phyloP scores from a whole-genome alignment of 441 rosid species.

The Geranium incanum region DNA sequence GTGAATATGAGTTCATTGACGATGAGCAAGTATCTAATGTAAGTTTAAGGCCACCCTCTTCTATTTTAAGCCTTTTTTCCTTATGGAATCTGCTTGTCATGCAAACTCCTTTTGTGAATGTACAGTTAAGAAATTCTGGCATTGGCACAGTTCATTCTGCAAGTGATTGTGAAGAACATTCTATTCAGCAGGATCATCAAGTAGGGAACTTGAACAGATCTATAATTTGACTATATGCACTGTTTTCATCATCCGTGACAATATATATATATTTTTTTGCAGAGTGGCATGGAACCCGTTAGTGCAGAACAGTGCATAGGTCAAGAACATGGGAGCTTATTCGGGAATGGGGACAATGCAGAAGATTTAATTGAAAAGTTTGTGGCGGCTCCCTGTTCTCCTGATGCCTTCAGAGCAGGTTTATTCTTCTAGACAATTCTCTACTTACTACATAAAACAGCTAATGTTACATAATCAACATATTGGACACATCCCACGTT shows the following conservation, averaged over 20 bases:
- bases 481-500: background rate
- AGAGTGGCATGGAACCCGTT: conserved; percentile 6
- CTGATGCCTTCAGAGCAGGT: conserved; percentile 22
- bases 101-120: conserved; percentile 4
- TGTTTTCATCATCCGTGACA: conserved; percentile 4
- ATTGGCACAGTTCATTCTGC: conserved; percentile 16
- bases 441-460: background rate
- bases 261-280: background rate
- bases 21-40: conserved; percentile 11
- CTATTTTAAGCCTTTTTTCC: background rate
- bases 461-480: background rate
- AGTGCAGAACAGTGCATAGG: background rate
- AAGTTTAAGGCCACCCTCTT: conserved; percentile 11
- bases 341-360: conserved; percentile 18
- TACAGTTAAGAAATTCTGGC: conserved; percentile 16
- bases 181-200: conserved; percentile 16
- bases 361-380: conserved; percentile 13
- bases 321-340: conserved; percentile 13
- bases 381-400: conserved; percentile 8
- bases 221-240: background rate
- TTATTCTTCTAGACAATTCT: conserved; percentile 5
- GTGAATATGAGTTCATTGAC: conserved; percentile 10
- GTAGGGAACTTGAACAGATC: conserved; percentile 12
- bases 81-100: conserved; percentile 4
- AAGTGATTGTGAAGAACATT: conserved; percentile 6